Base-by-base conservation (phyloP, 176 grass and related monocot species). In the Paspalum notatum region DNA sequence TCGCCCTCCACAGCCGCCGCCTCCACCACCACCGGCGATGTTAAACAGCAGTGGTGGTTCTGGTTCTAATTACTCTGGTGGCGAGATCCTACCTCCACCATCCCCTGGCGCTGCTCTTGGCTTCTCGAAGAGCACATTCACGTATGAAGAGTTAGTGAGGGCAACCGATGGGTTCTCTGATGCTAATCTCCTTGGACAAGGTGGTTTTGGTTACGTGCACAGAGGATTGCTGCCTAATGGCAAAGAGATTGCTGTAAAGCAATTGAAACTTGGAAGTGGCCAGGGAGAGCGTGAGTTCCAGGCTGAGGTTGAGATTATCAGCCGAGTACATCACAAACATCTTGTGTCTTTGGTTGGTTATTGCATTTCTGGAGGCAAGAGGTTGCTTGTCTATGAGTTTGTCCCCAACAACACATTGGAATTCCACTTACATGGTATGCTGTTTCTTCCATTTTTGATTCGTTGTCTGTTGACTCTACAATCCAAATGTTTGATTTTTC, bases 261-360 rank as follows among this genome's bases (percentile, higher is more conserved):
- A 94, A 71, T 84, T 97, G 82, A 94, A 91, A 66, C 73, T 80
- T 73, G 91, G 91, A 44, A 90, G 91, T 75, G 84, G 89, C 20
- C 91, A 89, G 85, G 94, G 89, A 52, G 94, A 94, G 60, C 89
- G 89, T 49, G 94, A 97, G 61, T 97, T 97, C 57, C 87, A 91
- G 51, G 87, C 91, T 2, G 94, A 97, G 75, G 91, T 97, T 50
- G 90, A 97, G 50, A 90, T 97, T 73, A 92, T 97, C 81, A 93
- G 88, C 21, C 42, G 90, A 43, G 93, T 97, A 24, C 93, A 97
- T 77, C 93, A 96, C 45, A 92, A 88, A 8, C 93, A 97, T 84
- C 85, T 97, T 13, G 90, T 97, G 37, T 89, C 81, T 7, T 86
- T 97, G 59, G 87, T 97, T 79, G 93, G 90, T 44, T 93, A 92